These are phyloP conservation scores for Aspergillus heteromorphus DNA, from an alignment of 495 filamentous ascomycete genomes.

Conservation along the genomic window DNA sequence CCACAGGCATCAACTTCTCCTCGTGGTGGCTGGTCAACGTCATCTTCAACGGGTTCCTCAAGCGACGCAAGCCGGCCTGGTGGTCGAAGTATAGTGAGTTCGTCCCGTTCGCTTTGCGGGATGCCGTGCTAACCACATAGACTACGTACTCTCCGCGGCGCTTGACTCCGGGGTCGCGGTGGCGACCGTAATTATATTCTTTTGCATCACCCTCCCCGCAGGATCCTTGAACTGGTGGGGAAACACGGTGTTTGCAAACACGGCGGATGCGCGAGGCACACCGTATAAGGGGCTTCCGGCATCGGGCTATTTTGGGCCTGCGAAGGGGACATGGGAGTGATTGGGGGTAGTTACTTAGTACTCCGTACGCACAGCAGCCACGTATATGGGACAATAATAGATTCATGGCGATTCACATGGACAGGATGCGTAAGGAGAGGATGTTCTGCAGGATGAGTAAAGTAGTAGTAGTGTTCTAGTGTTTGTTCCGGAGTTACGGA, in stretches of 20 bases:
- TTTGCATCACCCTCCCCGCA: conserved; percentile 64
- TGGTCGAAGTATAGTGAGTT: conserved; percentile 53
- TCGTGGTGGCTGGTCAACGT: conserved; percentile 63
- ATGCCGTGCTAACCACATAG: conserved; percentile 46
- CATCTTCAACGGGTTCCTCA: conserved; percentile 58
- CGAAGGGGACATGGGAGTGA: conserved; percentile 39
- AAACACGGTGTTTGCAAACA: conserved; percentile 47
- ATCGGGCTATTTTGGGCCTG: conserved; percentile 58
- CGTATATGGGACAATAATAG: no score
- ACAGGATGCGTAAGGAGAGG: no score
- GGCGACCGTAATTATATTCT: conserved; percentile 58
- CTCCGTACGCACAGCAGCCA: no score
- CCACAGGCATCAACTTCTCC: conserved; percentile 63
- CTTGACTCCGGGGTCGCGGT: conserved; percentile 60
- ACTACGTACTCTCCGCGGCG: conserved; percentile 58
- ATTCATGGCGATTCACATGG: no score
- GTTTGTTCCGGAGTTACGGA: background rate
- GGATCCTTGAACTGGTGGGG: conserved; percentile 62
- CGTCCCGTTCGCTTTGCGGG: conserved; percentile 37
- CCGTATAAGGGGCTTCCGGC: conserved; percentile 34
- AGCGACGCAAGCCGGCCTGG: conserved; percentile 55
- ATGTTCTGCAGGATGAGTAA: background rate
- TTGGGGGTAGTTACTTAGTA: no score
- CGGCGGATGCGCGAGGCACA: conserved; percentile 42
- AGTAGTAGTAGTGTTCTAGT: no score